Evolutionary conservation across 805 yeast genomes (phyloP).

Genomic region (Ogataea corticis): DNA sequence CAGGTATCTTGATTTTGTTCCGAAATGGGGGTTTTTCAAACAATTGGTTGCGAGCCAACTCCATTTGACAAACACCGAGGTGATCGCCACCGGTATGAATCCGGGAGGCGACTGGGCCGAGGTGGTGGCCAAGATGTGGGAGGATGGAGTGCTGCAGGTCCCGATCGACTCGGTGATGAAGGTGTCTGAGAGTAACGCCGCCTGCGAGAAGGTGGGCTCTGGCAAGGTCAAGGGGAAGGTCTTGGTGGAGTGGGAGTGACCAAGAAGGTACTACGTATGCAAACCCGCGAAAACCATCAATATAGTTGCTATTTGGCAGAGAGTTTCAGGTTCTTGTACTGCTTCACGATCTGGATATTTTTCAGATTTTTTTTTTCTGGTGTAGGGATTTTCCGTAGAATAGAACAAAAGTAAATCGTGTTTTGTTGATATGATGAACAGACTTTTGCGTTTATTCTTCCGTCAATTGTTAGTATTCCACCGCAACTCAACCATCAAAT

Average conservation of each 20-base stretch:
- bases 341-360: not conserved
- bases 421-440: not conserved
- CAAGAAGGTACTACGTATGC: not conserved
- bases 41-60: constrained; percentile 14
- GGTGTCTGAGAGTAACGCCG: constrained; percentile 48
- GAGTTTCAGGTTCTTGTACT: no score
- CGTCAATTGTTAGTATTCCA: no score
- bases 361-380: not conserved
- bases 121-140: constrained; percentile 46
- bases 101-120: constrained; percentile 15
- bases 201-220: constrained; percentile 46
- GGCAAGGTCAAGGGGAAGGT: constrained; percentile 67
- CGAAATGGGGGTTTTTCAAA: constrained; percentile 21
- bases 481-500: no score
- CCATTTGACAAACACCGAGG: constrained; percentile 15
- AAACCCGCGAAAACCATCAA: no score
- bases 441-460: not conserved
- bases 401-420: constrained; percentile 6
- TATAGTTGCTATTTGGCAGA: no score
- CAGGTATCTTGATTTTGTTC: constrained; percentile 26
- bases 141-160: constrained; percentile 43
- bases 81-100: constrained; percentile 5
- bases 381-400: constrained; percentile 7
- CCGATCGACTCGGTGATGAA: constrained; percentile 54
- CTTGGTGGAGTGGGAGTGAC: constrained; percentile 37